Conservation (phyloP, 805 yeast genomes). For the Metschnikowia arizonensis region DNA sequence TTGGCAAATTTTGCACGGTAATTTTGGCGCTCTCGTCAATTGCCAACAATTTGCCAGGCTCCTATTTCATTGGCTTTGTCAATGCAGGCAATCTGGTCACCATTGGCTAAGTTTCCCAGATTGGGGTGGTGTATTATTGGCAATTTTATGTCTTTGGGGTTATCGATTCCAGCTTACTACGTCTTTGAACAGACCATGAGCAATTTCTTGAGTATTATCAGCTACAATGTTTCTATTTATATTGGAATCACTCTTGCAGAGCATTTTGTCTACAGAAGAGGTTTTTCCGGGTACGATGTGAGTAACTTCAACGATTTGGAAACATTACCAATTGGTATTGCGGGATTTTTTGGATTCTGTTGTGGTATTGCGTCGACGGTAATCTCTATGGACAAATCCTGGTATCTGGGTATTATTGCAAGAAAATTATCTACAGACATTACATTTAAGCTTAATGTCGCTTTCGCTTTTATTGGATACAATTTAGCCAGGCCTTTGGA, state of each 20-base stretch:
- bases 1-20: constrained; percentile 31
- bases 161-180: constrained; percentile 35
- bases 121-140: constrained; percentile 34
- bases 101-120: constrained; percentile 29
- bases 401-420: constrained; percentile 33
- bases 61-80: constrained; percentile 30
- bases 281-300: constrained; percentile 25
- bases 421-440: constrained; percentile 26
- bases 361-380: constrained; percentile 33
- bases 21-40: constrained; percentile 29
- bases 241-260: constrained; percentile 29
- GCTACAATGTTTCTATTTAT: constrained; percentile 33
- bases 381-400: constrained; percentile 30
- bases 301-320: constrained; percentile 22
- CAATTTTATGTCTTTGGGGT: constrained; percentile 28
- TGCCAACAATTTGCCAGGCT: constrained; percentile 33
- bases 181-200: constrained; percentile 28
- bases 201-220: constrained; percentile 30
- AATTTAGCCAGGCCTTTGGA: constrained; percentile 29
- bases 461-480: constrained; percentile 27
- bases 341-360: constrained; percentile 27
- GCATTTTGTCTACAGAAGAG: constrained; percentile 26
- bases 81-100: constrained; percentile 30
- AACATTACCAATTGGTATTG: constrained; percentile 29
- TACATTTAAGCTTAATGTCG: constrained; percentile 29